Evolutionary conservation across 768 basidiomycete genomes (phyloP).

Genomic region (Boletus rubescentipes): DNA sequence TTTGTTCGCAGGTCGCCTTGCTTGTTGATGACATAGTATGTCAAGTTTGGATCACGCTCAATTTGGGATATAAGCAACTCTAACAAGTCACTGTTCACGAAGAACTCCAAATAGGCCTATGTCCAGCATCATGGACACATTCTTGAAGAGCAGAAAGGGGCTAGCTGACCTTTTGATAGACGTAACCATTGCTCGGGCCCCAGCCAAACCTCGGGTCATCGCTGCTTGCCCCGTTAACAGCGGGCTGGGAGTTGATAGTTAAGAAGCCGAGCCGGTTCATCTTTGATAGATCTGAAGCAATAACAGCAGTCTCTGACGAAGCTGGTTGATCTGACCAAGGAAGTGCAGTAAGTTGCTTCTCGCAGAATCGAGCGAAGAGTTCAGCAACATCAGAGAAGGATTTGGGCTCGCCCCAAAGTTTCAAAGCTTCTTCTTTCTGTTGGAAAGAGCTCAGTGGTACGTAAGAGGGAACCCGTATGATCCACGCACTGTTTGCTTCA

Average conservation of each 20-base stretch:
- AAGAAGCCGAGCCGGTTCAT: conserved; percentile 93
- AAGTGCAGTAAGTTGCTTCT: conserved; percentile 66
- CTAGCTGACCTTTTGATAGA: conserved; percentile 83
- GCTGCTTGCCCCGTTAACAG: conserved; percentile 85
- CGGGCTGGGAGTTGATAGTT: conserved; percentile 97
- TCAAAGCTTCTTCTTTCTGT: conserved; percentile 87
- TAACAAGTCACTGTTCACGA: conserved; percentile 76
- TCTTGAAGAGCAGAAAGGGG: neutral
- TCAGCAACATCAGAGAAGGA: conserved; percentile 59
- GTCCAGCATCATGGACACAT: neutral
- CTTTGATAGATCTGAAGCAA: conserved; percentile 72
- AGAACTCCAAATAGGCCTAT: conserved; percentile 96
- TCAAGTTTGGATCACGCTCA: conserved; percentile 83
- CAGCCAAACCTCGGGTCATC: conserved; percentile 87
- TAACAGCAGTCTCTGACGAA: conserved; percentile 78
- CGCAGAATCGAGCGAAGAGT: conserved; percentile 86
- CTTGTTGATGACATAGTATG: conserved; percentile 97
- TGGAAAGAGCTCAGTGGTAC: conserved; percentile 6
- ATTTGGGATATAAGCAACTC: conserved; percentile 74
- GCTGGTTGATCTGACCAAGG: conserved; percentile 96
- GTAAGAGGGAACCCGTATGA: neutral
- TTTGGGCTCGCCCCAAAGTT: conserved; percentile 85
- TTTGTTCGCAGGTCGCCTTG: conserved; percentile 94
- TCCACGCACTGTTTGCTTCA: conserved; percentile 77
- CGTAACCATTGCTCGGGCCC: conserved; percentile 92